Conservation (phyloP, 306 rosid genomes). For the Myrica gale region DNA sequence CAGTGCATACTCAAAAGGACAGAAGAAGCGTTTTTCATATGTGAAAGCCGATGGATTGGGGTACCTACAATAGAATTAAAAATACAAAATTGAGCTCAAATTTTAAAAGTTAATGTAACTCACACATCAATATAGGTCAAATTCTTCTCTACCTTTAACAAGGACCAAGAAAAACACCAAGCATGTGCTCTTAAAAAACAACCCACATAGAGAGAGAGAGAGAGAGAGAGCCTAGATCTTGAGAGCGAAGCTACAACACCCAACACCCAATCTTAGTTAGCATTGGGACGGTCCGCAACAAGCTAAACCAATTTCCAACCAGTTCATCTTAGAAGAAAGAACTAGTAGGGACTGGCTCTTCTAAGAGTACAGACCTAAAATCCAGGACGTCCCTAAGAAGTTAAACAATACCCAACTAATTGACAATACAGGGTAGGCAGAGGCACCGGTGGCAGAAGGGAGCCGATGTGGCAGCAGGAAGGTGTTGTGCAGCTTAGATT, state of each 20-base stretch:
- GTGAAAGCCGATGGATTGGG: constrained; percentile 93
- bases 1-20: constrained; percentile 94
- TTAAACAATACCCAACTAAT: background rate
- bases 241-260: background rate
- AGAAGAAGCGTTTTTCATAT: constrained; percentile 81
- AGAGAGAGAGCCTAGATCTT: background rate
- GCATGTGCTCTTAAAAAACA: background rate
- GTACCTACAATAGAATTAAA: constrained; percentile 52
- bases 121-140: background rate
- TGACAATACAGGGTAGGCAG: background rate
- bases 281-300: background rate
- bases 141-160: no score
- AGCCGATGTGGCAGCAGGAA: background rate
- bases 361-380: background rate
- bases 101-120: background rate
- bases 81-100: background rate
- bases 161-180: background rate
- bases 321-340: background rate
- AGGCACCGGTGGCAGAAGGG: background rate
- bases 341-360: background rate
- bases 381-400: background rate
- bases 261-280: background rate
- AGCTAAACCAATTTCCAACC: background rate
- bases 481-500: background rate
- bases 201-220: background rate